Evolutionary conservation across 345 rosid genomes (phyloP), one percentile per base, ranked within the genome.

Genomic region (Populus nigra): DNA sequence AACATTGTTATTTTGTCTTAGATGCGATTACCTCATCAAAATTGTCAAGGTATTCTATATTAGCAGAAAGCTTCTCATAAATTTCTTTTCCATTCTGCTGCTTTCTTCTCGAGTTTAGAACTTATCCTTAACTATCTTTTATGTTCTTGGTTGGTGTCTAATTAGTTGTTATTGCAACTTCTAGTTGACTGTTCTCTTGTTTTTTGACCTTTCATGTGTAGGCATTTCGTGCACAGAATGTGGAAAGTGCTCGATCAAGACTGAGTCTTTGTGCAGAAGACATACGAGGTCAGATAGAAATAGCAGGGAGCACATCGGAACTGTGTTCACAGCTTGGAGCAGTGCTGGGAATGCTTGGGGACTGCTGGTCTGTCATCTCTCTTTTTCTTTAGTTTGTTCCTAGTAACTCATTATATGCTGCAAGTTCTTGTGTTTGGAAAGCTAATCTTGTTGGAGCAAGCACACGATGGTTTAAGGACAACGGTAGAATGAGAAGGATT

Each of bases 261-360:
- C 93, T 96, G 31, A 78, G 63, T 67, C 57, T 96, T 67, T 96
- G 99, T 85, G 88, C 91, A 2, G 95, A 93, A 68, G 99, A 96
- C 80, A 90, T 96, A 71, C 83, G 91, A 65, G 89, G 82, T 79
- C 97, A 92, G 87, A 83, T 96, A 72, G 91, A 83, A 75, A 85
- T 80, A 84, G 82, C 76, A 71, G 98, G 98, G 35, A 89, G 84
- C 83, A 92, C 94, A 31, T 81, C 97, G 33, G 98, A 94, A 77
- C 84, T 96, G 79, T 91, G 98, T 82, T 96, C 99, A 47, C 99
- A 94, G 91, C 95, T 96, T 69, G 99, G 99, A 53, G 99, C 98
- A 57, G 99, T 96, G 68, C 91, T 96, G 50, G 99, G 99, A 22
- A 92, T 94, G 97, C 99, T 93, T 59, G 99, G 99, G 27, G 99